Evolutionary conservation across 2,329 filamentous ascomycete species (phyloP), one percentile per base, ranked within the genome.

Genomic region (Fusarium vanettenii): DNA sequence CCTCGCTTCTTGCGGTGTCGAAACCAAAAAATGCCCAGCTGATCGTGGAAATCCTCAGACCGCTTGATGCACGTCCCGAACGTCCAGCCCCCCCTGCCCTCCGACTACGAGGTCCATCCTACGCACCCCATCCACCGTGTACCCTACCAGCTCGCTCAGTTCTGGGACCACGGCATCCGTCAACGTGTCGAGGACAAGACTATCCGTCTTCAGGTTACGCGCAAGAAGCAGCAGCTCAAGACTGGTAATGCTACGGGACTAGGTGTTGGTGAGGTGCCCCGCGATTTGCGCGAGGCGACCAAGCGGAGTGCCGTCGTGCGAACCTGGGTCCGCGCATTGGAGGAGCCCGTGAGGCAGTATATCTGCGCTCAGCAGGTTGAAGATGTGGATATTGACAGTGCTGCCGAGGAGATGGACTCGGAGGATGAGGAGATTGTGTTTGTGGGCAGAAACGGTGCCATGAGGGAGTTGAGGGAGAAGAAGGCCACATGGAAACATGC

Each of bases 351-450:
- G 10, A 86, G 97, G 55, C 86, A 87, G 52, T 98, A 96, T 77
- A 89, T 98, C 10, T 79, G 93, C 35, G 89, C 90, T 65, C 87
- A 72, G 61, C 73, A 74, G 33, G 66, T 39, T 31, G 63, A 52
- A 14, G 63, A 69, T 5, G 79, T 80, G 20, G 76, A 79, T 6
- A 56, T 67, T 31, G 78, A 80, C 37, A 80, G 80, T 57, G 81
- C 81, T 7, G 81, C 78, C 20, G 83, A 84, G 31, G 84, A 86
- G 57, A 83, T 85, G 65, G 88, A 90, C 73, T 83, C 82, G 2
- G 82, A 84, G 33, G 95, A 97, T 71, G 95, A 98, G 72, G 95
- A 98, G 84, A 95, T 98, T 75, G 95, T 98, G 13, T 98, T 98
- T 81, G 91, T 97, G 6, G 95, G 94, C 1, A 86, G 79, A 81